Evolutionary conservation across 2,329 filamentous ascomycete species (phyloP), one percentile per base, ranked within the genome.

Genomic region (Ceratocystis cacaofunesta): DNA sequence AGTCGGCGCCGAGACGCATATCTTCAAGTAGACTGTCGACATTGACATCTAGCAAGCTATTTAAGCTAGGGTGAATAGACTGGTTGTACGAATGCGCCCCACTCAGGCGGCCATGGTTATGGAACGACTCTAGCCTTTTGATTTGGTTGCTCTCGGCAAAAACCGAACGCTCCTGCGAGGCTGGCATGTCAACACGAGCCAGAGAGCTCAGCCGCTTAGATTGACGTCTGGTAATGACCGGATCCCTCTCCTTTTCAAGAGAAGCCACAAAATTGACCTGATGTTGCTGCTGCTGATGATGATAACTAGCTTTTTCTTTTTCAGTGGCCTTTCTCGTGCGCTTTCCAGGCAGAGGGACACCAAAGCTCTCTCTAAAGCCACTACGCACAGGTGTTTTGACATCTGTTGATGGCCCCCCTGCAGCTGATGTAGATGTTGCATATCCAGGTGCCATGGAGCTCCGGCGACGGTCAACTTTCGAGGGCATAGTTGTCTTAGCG

Each of bases 121-220:
- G 80, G 69, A 94, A 82, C 1, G 92, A 95, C 64, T 94, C 86
- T 5, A 84, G 81, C 67, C 87, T 82, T 69, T 87, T 84, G 15
- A 80, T 75, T 55, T 79, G 78, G 0, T 73, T 72, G 63, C 76
- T 74, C 61, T 96, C 91, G 32, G 85, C 82, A 72, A 95, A 95
- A n/a, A 86, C 82, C 0, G 86, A 81, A 70, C 89, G 82, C 70
- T 95, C 91, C 69, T 92, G 89, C 17, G 87, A 94, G 8, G 89
- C 87, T 0, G 90, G 92, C 22, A 96, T 78, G 72, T 96, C 92
- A 41, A 89, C 88, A 71, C 92, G 82, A 17, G 92, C 92, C 64
- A 96, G 82, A 17, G 92, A 97, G 76, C 94, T 99, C 30, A 97
- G 88, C 62, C 94, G 84, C 55, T 94, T 85, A 19, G 84, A 87